Conservation (phyloP, 768 basidiomycete genomes). For the Candolleomyces eurysporus region DNA sequence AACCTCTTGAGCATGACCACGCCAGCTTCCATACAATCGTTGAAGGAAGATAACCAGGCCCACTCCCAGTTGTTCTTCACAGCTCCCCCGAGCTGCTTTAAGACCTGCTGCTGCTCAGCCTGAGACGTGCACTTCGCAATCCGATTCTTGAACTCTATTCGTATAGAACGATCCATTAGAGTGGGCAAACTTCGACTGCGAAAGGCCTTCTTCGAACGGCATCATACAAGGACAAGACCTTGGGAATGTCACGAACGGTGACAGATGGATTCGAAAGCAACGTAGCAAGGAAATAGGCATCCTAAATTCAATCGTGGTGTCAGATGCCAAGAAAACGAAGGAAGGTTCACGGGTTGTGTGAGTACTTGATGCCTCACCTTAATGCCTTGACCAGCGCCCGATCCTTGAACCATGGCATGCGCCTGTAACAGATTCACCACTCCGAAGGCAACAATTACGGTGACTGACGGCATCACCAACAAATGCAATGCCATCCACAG, state of each 20-base stretch:
- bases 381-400: constrained; percentile 48
- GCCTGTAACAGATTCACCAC: constrained; percentile 20
- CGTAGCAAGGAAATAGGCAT: constrained; percentile 36
- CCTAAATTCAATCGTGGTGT: constrained; percentile 25
- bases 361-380: constrained; percentile 27
- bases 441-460: neutral
- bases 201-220: constrained; percentile 37
- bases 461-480: constrained; percentile 22
- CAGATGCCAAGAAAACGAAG: constrained; percentile 11
- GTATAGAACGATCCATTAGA: constrained; percentile 30
- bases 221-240: constrained; percentile 36
- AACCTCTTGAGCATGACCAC: constrained; percentile 8
- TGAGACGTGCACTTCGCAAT: too few relatives aligned
- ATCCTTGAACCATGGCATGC: constrained; percentile 48
- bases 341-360: constrained; percentile 28
- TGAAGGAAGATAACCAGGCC: too few relatives aligned
- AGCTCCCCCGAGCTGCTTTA: constrained; percentile 29
- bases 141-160: constrained; percentile 26
- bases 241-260: constrained; percentile 19
- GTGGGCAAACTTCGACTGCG: constrained; percentile 25
- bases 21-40: too few relatives aligned
- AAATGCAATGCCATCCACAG: constrained; percentile 10
- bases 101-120: constrained; percentile 7
- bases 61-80: constrained; percentile 29
- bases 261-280: constrained; percentile 37